Percentiles rank a stretch among this genome's conserved stretches.
These are phyloP conservation scores for Epichloe gansuensis DNA, from an alignment of 2,329 filamentous ascomycete species.

Conservation along the genomic window DNA sequence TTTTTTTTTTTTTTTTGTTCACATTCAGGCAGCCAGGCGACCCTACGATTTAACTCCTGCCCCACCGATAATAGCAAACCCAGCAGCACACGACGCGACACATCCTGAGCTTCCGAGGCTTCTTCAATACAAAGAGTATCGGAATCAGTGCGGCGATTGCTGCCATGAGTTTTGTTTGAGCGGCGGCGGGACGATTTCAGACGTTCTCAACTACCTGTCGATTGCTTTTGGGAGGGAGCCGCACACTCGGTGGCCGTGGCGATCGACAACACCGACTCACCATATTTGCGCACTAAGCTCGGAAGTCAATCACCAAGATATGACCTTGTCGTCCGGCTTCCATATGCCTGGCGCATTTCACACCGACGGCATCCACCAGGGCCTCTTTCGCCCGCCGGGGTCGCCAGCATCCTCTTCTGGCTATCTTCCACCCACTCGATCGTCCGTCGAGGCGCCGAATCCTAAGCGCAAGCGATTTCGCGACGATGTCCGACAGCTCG, in stretches of 20 bases:
- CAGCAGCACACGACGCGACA: neutral
- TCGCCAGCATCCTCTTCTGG: conserved; percentile 28
- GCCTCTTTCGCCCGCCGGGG: conserved; percentile 33
- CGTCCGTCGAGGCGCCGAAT: conserved; percentile 12
- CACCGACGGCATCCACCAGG: conserved; percentile 27
- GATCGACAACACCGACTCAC: neutral
- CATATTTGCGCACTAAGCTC: neutral
- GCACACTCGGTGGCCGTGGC: neutral
- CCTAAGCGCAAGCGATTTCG: conserved; percentile 35
- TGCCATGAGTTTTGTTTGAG: neutral
- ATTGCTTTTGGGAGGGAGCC: too few species aligned
- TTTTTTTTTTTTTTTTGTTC: too few species aligned
- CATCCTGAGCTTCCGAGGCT: neutral
- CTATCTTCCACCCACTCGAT: conserved; percentile 20
- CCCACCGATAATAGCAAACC: neutral
- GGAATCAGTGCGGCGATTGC: neutral
- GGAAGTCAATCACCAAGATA: neutral
- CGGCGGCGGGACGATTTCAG: neutral
- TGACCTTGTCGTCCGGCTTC: conserved; percentile 13
- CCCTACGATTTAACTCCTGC: neutral
- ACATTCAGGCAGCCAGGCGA: neutral
- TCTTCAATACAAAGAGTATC: neutral
- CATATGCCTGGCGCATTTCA: conserved; percentile 25
- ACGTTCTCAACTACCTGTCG: neutral
- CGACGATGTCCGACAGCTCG: conserved; percentile 10